These are phyloP conservation scores for Bruguiera sexangula DNA, from an alignment of 345 rosid species.

Conservation along the genomic window DNA sequence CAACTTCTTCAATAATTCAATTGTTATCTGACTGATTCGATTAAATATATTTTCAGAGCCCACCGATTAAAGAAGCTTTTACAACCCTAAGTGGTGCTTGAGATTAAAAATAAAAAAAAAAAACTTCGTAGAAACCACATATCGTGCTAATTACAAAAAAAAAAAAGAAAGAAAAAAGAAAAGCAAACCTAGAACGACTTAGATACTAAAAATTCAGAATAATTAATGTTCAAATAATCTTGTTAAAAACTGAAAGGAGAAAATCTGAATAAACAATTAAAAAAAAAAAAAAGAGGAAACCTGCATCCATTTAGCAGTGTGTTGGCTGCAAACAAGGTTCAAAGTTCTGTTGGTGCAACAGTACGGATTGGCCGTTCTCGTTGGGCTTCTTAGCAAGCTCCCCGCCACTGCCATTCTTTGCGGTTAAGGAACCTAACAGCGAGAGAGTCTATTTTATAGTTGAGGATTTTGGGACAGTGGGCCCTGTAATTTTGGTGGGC, in stretches of 20 bases:
- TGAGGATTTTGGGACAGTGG: no score
- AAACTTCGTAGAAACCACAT: not conserved
- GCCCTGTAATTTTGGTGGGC: no score
- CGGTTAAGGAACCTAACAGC: not conserved
- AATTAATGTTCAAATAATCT: no score
- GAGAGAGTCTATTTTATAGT: not conserved
- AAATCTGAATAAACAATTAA: not conserved
- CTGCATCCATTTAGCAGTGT: conserved; percentile 25
- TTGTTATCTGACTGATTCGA: no score
- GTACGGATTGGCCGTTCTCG: conserved; percentile 2
- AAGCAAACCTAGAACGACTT: not conserved
- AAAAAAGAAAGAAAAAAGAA: not conserved
- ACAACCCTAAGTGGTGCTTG: no score
- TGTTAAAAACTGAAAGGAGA: not conserved
- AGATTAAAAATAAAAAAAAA: no score
- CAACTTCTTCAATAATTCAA: no score
- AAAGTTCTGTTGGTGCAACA: conserved; percentile 12
- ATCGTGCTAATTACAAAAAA: not conserved
- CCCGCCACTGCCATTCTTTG: conserved; percentile 1
- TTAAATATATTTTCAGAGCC: no score
- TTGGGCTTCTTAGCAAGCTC: conserved; percentile 13
- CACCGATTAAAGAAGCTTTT: no score
- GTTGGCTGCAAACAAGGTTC: conserved; percentile 14
- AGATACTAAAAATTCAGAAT: no score
- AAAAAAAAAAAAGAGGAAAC: not conserved